Conservation (phyloP, 331 rosid species). For the Rosa hybrid region DNA sequence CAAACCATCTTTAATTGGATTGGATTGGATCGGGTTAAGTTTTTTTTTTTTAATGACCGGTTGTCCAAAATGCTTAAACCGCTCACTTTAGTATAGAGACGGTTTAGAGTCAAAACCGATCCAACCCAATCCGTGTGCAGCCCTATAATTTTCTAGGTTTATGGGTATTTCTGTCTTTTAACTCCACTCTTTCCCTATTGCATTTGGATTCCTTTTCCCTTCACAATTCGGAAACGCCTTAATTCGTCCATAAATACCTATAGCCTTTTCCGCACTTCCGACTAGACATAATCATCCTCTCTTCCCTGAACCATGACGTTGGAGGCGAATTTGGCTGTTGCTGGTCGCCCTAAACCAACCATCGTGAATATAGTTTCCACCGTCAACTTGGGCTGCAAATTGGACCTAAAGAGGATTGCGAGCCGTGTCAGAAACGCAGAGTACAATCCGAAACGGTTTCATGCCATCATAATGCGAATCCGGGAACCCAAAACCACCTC, state of each 20-base stretch:
- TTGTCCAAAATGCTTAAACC: no score
- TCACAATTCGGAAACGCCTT: not conserved
- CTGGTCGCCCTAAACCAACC: no score
- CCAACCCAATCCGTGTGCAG: no score
- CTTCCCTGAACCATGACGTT: not conserved
- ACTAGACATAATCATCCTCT: not conserved
- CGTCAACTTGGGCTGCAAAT: not conserved
- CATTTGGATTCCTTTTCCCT: not conserved
- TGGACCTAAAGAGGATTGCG: not conserved
- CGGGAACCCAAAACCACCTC: not conserved
- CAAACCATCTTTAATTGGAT: no score
- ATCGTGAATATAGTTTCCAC: not conserved
- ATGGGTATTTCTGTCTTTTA: not conserved
- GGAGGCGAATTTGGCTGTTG: not conserved
- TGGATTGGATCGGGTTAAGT: no score
- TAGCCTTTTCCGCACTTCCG: not conserved
- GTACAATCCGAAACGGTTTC: not conserved
- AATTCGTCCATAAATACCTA: not conserved
- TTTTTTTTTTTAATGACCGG: no score
- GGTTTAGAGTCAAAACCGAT: no score
- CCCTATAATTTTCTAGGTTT: no score
- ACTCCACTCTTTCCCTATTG: not conserved
- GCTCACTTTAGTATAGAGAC: no score
- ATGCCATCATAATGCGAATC: not conserved
- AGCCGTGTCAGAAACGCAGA: not conserved